Evolutionary conservation across 2,329 filamentous ascomycete species (phyloP).

Genomic region (Trichoderma sp.): DNA sequence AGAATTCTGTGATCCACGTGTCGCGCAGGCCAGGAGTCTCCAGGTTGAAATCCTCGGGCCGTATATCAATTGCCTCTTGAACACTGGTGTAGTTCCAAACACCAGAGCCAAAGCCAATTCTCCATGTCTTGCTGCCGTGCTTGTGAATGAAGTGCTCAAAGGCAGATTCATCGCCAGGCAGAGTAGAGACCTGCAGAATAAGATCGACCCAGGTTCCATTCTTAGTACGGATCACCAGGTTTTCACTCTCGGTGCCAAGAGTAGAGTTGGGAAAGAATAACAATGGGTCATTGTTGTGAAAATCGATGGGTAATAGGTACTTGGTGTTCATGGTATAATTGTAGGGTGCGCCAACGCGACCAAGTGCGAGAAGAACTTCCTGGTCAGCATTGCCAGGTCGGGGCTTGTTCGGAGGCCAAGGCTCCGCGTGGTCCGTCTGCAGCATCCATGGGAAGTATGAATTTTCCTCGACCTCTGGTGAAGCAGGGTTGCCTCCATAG

Average conservation of each 20-base stretch:
- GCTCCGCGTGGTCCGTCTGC: conserved; percentile 26
- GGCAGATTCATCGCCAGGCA: conserved; percentile 40
- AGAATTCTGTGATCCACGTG: conserved; percentile 24
- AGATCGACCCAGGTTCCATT: conserved; percentile 55
- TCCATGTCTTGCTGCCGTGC: conserved; percentile 59
- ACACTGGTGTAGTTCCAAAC: conserved; percentile 52
- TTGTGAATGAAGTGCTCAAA: conserved; percentile 58
- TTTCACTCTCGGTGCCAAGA: conserved; percentile 35
- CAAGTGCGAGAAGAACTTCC: conserved; percentile 45
- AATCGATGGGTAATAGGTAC: conserved; percentile 36
- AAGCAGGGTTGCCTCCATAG: conserved; percentile 22
- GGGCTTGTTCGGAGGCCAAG: conserved; percentile 46
- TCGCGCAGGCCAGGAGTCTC: conserved; percentile 45
- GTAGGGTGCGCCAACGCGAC: conserved; percentile 43
- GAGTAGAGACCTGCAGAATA: conserved; percentile 43
- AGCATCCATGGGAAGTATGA: conserved; percentile 41
- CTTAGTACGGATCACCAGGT: conserved; percentile 48
- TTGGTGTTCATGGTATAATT: conserved; percentile 52
- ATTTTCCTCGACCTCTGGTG: conserved; percentile 22
- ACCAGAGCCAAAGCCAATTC: conserved; percentile 51
- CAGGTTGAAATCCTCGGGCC: conserved; percentile 55
- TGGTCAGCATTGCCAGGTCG: conserved; percentile 43
- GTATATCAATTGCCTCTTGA: conserved; percentile 47
- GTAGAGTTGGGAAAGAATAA: conserved; percentile 45
- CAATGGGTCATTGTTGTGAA: conserved; percentile 34